Conservation (phyloP, 768 basidiomycete species). For the Suillus lakei region DNA sequence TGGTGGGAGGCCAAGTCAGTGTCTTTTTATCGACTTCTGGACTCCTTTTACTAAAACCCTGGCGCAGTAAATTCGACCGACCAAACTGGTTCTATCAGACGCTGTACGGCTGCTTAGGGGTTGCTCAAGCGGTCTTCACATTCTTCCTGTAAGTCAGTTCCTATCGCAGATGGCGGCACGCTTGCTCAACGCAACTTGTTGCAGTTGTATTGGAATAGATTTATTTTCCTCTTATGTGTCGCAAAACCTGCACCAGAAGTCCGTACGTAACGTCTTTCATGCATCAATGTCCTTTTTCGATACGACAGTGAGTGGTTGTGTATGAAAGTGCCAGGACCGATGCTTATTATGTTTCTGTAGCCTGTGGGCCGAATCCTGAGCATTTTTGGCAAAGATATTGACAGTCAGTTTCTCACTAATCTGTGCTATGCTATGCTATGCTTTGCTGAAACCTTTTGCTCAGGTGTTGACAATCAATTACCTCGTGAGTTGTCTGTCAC, state of each 20-base stretch:
- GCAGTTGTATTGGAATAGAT: conserved; percentile 57
- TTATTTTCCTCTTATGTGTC: conserved; percentile 63
- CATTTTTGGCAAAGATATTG: conserved; percentile 71
- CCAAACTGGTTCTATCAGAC: conserved; percentile 66
- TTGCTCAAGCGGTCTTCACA: conserved; percentile 61
- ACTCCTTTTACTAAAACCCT: neutral
- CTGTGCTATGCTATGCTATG: neutral
- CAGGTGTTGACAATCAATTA: conserved; percentile 58
- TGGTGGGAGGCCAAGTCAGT: conserved; percentile 71
- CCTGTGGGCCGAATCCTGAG: conserved; percentile 64
- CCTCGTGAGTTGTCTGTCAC: conserved; percentile 44
- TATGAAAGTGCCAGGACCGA: neutral
- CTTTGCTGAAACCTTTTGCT: neutral
- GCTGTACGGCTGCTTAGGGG: conserved; percentile 64
- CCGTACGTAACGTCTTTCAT: conserved; percentile 61
- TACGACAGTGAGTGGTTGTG: conserved; percentile 49
- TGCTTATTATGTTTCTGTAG: conserved; percentile 28
- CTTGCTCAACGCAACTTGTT: neutral
- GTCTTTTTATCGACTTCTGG: conserved; percentile 7
- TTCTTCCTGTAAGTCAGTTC: conserved; percentile 52
- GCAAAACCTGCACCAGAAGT: conserved; percentile 60
- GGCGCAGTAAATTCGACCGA: conserved; percentile 46
- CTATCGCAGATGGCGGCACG: neutral
- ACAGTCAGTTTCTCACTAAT: conserved; percentile 43
- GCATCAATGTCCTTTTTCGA: conserved; percentile 83